Evolutionary conservation across 441 rosid genomes (phyloP).

Genomic region (Populus hybrid): DNA sequence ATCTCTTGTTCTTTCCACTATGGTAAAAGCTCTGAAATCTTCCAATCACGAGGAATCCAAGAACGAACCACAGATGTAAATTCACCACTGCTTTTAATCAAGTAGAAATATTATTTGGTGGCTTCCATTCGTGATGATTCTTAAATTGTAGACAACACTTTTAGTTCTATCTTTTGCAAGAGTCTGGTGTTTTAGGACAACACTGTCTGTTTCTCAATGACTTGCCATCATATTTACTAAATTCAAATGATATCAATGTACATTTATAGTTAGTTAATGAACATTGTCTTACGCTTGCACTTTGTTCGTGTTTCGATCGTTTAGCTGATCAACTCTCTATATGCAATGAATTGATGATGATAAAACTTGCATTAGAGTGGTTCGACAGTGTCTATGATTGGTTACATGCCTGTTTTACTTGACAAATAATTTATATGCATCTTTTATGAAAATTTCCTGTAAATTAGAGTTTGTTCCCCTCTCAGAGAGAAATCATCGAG

Average conservation of each 20-base stretch:
- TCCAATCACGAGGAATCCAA: not conserved
- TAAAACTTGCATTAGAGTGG: not conserved
- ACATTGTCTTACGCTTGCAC: not conserved
- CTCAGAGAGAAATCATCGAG: not conserved
- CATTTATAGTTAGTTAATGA: not conserved
- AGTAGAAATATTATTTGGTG: not conserved
- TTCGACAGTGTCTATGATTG: not conserved
- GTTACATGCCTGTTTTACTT: not conserved
- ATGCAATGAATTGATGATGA: not conserved
- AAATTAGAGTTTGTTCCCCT: not conserved
- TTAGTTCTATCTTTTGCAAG: not conserved
- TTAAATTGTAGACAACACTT: not conserved
- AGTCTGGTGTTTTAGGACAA: not conserved
- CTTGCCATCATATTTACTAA: not conserved
- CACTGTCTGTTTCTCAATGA: not conserved
- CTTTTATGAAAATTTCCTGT: not conserved
- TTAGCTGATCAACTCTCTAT: not conserved
- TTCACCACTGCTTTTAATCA: not conserved
- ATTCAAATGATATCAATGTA: not conserved
- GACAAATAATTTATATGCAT: not conserved
- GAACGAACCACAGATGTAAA: not conserved
- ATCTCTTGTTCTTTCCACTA: constrained; percentile 4
- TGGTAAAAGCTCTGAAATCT: not conserved
- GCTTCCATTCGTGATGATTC: not conserved
- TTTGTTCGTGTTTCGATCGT: not conserved